These are phyloP conservation scores for Tulasnella sp. DNA, from an alignment of 768 basidiomycete species.

Conservation along the genomic window DNA sequence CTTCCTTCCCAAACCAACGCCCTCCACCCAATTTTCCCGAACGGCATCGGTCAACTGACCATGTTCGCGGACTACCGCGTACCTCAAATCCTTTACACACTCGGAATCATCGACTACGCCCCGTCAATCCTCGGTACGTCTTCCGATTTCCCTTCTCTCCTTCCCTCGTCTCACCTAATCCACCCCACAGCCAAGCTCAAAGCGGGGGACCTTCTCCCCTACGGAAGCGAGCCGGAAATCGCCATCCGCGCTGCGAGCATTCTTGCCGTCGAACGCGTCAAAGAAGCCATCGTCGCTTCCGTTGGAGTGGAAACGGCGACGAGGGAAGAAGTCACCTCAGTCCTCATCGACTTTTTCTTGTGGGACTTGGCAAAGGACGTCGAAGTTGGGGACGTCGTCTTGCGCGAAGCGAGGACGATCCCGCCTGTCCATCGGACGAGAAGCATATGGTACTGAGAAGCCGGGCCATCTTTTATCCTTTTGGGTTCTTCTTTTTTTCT, in stretches of 20 bases:
- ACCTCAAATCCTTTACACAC: slow-evolving; percentile 80
- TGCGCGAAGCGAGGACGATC: slow-evolving; percentile 38
- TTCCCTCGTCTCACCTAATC: background rate
- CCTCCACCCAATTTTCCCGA: slow-evolving; percentile 64
- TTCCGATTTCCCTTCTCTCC: background rate
- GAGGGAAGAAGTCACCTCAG: slow-evolving; percentile 46
- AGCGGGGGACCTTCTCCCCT: slow-evolving; percentile 33
- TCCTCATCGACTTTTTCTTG: slow-evolving; percentile 81
- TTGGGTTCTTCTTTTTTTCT: background rate
- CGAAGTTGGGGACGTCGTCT: slow-evolving; percentile 45
- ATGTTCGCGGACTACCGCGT: slow-evolving; percentile 88
- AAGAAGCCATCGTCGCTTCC: slow-evolving; percentile 40
- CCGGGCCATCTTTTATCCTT: background rate
- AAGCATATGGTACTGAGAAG: slow-evolving; percentile 85
- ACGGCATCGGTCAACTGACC: slow-evolving; percentile 57
- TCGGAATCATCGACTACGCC: slow-evolving; percentile 65
- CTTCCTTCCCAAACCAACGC: slow-evolving; percentile 25
- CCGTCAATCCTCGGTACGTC: slow-evolving; percentile 31
- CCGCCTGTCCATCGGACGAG: slow-evolving; percentile 64
- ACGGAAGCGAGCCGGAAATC: slow-evolving; percentile 59
- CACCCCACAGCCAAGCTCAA: slow-evolving; percentile 29
- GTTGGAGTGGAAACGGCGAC: slow-evolving; percentile 12
- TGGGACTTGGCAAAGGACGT: slow-evolving; percentile 61
- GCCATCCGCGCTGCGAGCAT: slow-evolving; percentile 73
- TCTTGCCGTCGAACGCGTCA: slow-evolving; percentile 62